These are phyloP conservation scores for Phytopythium vexans DNA, from an alignment of 352 stramenopile genomes.

Conservation along the genomic window DNA sequence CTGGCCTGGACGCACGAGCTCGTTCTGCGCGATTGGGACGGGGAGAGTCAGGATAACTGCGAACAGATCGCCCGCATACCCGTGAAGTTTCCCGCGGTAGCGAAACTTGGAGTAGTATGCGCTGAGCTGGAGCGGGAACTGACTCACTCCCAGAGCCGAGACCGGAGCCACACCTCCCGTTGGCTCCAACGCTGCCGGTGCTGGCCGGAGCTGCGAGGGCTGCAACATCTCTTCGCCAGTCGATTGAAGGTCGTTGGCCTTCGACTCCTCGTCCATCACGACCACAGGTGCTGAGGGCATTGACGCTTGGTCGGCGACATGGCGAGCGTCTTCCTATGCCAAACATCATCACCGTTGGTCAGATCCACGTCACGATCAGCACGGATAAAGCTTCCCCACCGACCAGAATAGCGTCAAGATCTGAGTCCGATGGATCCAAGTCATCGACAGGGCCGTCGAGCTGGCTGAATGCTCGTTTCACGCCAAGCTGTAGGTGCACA, in stretches of 20 bases:
- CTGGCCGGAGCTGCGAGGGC: constrained; percentile 28
- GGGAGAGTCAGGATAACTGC: constrained; percentile 46
- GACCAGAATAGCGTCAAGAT: too few species aligned
- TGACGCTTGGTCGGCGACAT: not conserved
- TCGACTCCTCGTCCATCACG: not conserved
- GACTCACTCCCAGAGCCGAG: constrained; percentile 34
- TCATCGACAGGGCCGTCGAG: constrained; percentile 20
- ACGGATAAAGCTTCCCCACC: not conserved
- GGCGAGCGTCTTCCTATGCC: constrained; percentile 2
- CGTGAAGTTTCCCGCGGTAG: constrained; percentile 26
- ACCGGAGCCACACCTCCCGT: constrained; percentile 26
- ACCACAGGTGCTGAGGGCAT: not conserved
- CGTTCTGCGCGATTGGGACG: constrained; percentile 13
- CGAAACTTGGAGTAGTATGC: constrained; percentile 38
- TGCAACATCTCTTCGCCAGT: constrained; percentile 18
- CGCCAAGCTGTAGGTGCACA: constrained; percentile 20
- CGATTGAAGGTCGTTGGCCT: constrained; percentile 6
- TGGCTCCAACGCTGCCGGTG: constrained; percentile 13
- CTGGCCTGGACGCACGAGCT: constrained; percentile 24
- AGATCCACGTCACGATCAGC: too few species aligned
- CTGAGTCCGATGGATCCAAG: too few species aligned
- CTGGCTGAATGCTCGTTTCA: constrained; percentile 30
- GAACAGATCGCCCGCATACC: constrained; percentile 33
- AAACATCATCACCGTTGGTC: not conserved
- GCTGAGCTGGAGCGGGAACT: constrained; percentile 40